Conservation (phyloP, 2,329 filamentous ascomycete species). For the Pyrenophora graminea region DNA sequence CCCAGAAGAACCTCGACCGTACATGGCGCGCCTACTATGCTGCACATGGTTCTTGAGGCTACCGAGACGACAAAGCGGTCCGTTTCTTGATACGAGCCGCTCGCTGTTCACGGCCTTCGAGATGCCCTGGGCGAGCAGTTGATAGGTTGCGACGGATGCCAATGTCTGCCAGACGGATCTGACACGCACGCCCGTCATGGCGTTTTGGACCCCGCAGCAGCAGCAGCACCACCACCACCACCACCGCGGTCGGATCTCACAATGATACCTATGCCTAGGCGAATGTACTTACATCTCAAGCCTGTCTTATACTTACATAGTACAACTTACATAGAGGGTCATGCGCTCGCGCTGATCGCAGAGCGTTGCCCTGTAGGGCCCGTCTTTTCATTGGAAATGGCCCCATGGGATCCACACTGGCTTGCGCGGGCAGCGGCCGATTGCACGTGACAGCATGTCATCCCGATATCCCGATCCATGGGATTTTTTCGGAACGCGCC, state of each 20-base stretch:
- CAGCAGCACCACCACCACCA: neutral
- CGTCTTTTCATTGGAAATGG: neutral
- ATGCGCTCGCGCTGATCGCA: slow-evolving; percentile 7
- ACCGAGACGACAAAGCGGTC: neutral
- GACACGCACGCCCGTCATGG: slow-evolving; percentile 4
- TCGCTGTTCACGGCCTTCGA: too few relatives aligned
- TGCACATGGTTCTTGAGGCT: neutral
- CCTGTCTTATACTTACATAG: neutral
- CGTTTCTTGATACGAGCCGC: too few relatives aligned
- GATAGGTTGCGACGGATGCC: slow-evolving; percentile 2
- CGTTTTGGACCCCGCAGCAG: slow-evolving; percentile 10
- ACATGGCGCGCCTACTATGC: too few relatives aligned
- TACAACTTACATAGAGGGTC: neutral
- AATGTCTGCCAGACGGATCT: slow-evolving; percentile 8
- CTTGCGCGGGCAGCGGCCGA: neutral
- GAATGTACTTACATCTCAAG: neutral
- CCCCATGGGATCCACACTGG: slow-evolving; percentile 1
- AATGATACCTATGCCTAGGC: neutral
- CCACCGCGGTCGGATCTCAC: neutral
- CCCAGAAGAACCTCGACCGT: too few relatives aligned
- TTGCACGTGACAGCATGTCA: slow-evolving; percentile 15
- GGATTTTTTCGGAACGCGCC: slow-evolving; percentile 17
- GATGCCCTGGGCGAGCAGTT: neutral
- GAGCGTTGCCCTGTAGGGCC: slow-evolving; percentile 10
- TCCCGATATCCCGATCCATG: slow-evolving; percentile 8